Conservation (phyloP, 768 basidiomycete species). For the Suillus plorans region DNA sequence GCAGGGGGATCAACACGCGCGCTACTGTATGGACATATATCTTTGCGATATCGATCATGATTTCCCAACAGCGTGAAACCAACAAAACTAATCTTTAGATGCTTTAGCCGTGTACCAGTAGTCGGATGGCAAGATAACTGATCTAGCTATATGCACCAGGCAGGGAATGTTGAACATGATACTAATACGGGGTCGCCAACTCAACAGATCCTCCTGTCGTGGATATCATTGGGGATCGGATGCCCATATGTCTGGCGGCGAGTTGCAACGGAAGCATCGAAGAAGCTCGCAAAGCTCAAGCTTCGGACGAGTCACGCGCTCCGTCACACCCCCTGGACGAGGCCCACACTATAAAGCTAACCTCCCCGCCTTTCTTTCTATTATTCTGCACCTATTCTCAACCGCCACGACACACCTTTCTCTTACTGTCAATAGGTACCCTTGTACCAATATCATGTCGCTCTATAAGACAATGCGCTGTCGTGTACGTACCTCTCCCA, state of each 20-base stretch:
- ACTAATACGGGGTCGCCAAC: background rate
- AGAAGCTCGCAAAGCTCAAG: background rate
- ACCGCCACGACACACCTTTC: background rate
- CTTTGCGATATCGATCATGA: background rate
- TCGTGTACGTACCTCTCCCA: slow-evolving; percentile 36
- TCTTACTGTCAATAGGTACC: background rate
- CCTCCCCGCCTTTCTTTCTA: background rate
- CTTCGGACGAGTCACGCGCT: slow-evolving; percentile 3
- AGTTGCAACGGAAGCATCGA: slow-evolving; percentile 6
- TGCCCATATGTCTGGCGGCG: background rate
- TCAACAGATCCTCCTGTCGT: background rate
- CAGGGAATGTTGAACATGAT: background rate
- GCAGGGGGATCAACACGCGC: background rate
- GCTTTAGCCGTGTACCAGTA: background rate
- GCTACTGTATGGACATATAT: background rate
- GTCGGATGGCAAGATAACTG: background rate
- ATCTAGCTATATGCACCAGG: background rate
- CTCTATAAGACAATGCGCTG: slow-evolving; percentile 47
- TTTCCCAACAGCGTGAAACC: background rate
- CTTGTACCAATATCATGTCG: slow-evolving; percentile 22
- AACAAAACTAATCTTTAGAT: background rate
- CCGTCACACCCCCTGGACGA: slow-evolving; percentile 1
- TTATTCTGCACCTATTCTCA: background rate
- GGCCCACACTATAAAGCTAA: slow-evolving; percentile 1
- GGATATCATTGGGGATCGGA: background rate